Conservation (phyloP, 176 grass and related monocot genomes). For the Chrysopogon serrulatus region DNA sequence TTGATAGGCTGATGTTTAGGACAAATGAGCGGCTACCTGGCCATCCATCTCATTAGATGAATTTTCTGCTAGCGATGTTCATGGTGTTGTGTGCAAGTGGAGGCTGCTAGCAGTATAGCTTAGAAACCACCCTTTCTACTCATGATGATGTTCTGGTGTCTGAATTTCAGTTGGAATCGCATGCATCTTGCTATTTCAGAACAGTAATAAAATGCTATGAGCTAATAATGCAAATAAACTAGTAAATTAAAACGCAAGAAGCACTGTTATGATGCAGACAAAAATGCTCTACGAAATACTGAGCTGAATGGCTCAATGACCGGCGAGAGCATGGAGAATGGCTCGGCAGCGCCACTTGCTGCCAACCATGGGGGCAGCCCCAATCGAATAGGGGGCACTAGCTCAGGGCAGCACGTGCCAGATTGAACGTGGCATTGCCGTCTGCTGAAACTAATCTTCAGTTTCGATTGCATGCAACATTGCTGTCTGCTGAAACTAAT, state of each 20-base stretch:
- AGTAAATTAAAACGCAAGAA: neutral
- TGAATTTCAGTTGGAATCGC: neutral
- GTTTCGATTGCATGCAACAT: no score
- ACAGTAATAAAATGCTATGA: neutral
- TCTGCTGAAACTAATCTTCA: no score
- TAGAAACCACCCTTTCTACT: neutral
- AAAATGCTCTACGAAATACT: neutral
- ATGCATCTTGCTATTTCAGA: neutral
- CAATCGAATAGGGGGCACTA: no score
- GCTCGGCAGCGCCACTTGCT: no score
- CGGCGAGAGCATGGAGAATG: no score
- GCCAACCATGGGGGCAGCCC: no score
- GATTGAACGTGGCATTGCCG: no score
- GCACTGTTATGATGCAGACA: neutral
- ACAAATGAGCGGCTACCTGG: slow-evolving; percentile 71
- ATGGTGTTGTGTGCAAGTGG: no score
- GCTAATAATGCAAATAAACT: neutral
- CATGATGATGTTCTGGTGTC: neutral
- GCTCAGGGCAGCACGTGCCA: no score
- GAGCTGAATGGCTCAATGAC: neutral
- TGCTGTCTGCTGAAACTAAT: no score
- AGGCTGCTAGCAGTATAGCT: neutral
- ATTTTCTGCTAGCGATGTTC: slow-evolving; percentile 42
- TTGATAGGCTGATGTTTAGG: slow-evolving; percentile 61
- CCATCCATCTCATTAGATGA: slow-evolving; percentile 60